These are phyloP conservation scores for Dalbergia oliveri DNA, from an alignment of 306 rosid species.

Conservation along the genomic window DNA sequence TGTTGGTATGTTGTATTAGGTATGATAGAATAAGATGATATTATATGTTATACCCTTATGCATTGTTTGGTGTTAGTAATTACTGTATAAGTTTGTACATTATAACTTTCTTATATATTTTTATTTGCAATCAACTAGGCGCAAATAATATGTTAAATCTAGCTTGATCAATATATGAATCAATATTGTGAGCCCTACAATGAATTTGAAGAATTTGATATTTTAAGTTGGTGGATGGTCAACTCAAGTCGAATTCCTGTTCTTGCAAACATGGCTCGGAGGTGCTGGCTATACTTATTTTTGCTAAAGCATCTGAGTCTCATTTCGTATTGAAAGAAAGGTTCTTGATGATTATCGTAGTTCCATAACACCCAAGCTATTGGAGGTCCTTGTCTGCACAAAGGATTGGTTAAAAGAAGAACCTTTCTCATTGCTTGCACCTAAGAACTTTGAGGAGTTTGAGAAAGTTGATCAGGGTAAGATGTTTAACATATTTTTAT, in stretches of 20 bases:
- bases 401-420: slow-evolving; percentile 30
- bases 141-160: not conserved
- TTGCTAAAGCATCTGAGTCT: not conserved
- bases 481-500: not conserved
- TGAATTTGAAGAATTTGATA: slow-evolving; percentile 1
- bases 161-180: slow-evolving; percentile 17
- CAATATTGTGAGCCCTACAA: not conserved
- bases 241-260: slow-evolving; percentile 28
- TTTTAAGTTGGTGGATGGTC: slow-evolving; percentile 23
- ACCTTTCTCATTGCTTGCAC: slow-evolving; percentile 1
- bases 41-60: too few species aligned
- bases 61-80: too few species aligned
- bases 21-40: too few species aligned
- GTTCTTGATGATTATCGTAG: slow-evolving; percentile 35
- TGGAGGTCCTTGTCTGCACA: slow-evolving; percentile 25
- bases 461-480: slow-evolving; percentile 15
- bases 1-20: too few species aligned
- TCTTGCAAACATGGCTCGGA: slow-evolving; percentile 23
- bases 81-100: too few species aligned
- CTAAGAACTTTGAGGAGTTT: not conserved
- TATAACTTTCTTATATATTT: too few species aligned
- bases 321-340: not conserved
- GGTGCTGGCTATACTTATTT: slow-evolving; percentile 28
- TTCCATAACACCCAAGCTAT: not conserved
- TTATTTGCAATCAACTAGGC: not conserved